Evolutionary conservation across 257 asterid genomes (phyloP).

Genomic region (Solanum dulcamara): DNA sequence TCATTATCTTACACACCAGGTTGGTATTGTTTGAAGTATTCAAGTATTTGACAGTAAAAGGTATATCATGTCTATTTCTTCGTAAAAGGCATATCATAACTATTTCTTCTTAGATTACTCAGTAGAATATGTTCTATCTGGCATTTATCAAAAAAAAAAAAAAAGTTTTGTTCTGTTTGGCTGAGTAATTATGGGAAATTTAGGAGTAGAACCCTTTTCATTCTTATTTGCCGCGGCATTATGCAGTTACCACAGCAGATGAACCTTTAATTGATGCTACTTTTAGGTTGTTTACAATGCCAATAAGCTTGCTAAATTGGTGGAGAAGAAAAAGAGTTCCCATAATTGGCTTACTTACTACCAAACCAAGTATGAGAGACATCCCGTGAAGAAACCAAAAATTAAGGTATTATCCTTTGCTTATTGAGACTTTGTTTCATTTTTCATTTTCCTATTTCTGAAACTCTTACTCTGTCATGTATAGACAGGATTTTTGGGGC

Average conservation of each 20-base stretch:
- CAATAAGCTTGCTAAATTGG: conserved; percentile 49
- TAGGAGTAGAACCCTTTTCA: not conserved
- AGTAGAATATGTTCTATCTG: not conserved
- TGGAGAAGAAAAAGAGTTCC: conserved; percentile 46
- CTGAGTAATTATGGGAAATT: not conserved
- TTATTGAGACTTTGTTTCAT: not conserved
- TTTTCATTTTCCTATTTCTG: not conserved
- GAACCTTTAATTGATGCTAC: not conserved
- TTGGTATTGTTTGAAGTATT: not conserved
- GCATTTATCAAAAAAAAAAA: not conserved
- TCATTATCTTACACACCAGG: conserved; percentile 70
- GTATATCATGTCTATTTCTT: not conserved
- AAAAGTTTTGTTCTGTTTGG: not conserved
- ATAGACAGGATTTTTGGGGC: conserved; percentile 82
- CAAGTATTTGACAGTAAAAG: not conserved
- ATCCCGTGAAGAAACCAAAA: conserved; percentile 41
- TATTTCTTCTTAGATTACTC: not conserved
- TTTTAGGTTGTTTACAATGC: conserved; percentile 60
- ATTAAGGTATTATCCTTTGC: conserved; percentile 41
- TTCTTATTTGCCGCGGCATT: not conserved
- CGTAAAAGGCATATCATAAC: too few species aligned
- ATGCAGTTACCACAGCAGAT: not conserved
- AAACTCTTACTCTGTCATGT: not conserved
- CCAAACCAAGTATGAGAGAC: conserved; percentile 49
- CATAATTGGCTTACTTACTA: conserved; percentile 70